Conservation (phyloP, 371 early-diverging fungal genomes). For the Blastocladiella emersonii region DNA sequence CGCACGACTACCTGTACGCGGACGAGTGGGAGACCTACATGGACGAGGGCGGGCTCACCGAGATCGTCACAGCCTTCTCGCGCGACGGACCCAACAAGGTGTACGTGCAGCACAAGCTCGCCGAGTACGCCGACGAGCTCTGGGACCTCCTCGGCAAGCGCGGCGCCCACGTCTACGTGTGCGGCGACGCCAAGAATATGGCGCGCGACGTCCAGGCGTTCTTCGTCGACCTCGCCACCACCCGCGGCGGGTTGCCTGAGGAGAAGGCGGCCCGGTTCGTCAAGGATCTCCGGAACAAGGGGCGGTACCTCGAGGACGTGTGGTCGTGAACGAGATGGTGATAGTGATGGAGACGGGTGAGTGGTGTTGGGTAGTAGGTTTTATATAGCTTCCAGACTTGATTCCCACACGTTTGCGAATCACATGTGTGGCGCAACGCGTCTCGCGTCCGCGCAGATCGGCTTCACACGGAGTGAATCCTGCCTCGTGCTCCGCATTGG, state of each 20-base stretch:
- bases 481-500: too few species aligned
- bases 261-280: constrained; percentile 60
- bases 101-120: constrained; percentile 73
- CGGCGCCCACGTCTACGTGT: constrained; percentile 76
- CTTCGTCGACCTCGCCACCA: constrained; percentile 50
- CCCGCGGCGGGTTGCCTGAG: constrained; percentile 49
- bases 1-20: constrained; percentile 72
- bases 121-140: constrained; percentile 42
- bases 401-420: too few species aligned
- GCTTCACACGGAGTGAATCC: too few species aligned
- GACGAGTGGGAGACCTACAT: constrained; percentile 62
- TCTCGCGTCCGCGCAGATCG: too few species aligned
- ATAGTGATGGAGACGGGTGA: too few species aligned
- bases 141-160: constrained; percentile 58
- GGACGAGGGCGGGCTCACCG: constrained; percentile 5
- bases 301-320: constrained; percentile 1
- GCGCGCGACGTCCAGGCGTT: constrained; percentile 72
- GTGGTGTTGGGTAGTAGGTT: too few species aligned
- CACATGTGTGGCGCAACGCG: too few species aligned
- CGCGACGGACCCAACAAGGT: constrained; percentile 64
- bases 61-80: constrained; percentile 60
- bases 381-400: too few species aligned
- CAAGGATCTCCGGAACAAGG: constrained; percentile 52
- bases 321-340: too few species aligned
- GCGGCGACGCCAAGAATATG: constrained; percentile 94